A percentile compares a stretch with the other conserved stretches of the same genome.
Evolutionary conservation across 2,329 filamentous ascomycete genomes (phyloP).

Genomic region (Fusarium xylarioides): DNA sequence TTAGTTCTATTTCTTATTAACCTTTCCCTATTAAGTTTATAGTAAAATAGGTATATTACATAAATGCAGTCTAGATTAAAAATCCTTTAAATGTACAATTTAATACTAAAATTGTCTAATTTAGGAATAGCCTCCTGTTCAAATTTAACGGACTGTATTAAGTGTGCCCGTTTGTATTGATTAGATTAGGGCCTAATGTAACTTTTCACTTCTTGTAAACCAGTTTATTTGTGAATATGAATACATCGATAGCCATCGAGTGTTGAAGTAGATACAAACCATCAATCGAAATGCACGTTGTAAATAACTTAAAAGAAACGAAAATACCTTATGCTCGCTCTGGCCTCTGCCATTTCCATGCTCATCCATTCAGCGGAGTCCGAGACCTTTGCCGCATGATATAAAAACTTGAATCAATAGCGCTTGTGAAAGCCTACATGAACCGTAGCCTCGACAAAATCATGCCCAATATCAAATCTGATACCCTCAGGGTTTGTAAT

Average conservation of each 20-base stretch:
- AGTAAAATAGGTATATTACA: too few relatives aligned
- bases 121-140: too few relatives aligned
- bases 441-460: background rate
- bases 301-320: background rate
- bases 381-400: rapidly evolving
- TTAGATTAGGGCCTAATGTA: too few relatives aligned
- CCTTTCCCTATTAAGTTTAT: too few relatives aligned
- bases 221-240: background rate
- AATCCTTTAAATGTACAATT: too few relatives aligned
- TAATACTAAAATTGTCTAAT: too few relatives aligned
- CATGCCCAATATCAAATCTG: background rate
- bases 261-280: rapidly evolving
- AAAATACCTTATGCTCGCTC: rapidly evolving
- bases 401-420: rapidly evolving
- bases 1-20: too few relatives aligned
- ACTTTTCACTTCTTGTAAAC: background rate
- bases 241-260: rapidly evolving
- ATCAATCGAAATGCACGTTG: rapidly evolving
- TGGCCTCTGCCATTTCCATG: rapidly evolving
- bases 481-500: background rate
- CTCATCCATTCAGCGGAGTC: rapidly evolving
- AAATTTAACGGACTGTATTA: too few relatives aligned
- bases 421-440: background rate
- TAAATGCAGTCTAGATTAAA: too few relatives aligned
- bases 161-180: too few relatives aligned